Conservation (phyloP, 306 rosid genomes). For the Cicer judaicum region DNA sequence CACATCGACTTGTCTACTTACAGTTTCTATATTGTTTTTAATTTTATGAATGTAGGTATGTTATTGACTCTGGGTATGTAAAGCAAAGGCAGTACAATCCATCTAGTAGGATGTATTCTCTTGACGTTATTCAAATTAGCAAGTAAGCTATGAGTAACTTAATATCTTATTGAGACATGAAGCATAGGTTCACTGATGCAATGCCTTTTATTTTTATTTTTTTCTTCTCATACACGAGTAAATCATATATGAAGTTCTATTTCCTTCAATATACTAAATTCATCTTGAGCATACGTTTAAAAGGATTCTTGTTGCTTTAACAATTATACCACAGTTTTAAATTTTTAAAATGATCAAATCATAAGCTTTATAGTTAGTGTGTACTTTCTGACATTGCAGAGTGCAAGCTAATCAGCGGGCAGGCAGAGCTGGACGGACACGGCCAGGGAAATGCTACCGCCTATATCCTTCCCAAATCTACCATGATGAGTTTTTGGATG, state of each 20-base stretch:
- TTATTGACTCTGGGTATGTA: conserved; percentile 95
- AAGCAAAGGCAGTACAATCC: conserved; percentile 97
- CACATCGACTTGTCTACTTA: conserved; percentile 22
- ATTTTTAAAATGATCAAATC: not conserved
- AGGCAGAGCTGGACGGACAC: conserved; percentile 97
- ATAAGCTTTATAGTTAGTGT: conserved; percentile 7
- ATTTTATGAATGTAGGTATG: conserved; percentile 67
- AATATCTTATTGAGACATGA: conserved; percentile 34
- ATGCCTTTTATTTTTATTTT: not conserved
- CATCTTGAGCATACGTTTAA: conserved; percentile 27
- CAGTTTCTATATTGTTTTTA: conserved; percentile 30
- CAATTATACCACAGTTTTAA: conserved; percentile 21
- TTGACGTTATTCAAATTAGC: conserved; percentile 96
- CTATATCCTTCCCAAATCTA: conserved; percentile 74
- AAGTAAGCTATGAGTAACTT: conserved; percentile 61
- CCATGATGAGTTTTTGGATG: conserved; percentile 83
- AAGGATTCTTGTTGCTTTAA: conserved; percentile 31
- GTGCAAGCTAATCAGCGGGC: conserved; percentile 98
- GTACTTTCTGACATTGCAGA: conserved; percentile 55
- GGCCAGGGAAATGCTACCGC: conserved; percentile 95
- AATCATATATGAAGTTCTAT: conserved; percentile 3
- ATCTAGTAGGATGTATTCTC: conserved; percentile 94
- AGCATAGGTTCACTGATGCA: conserved; percentile 27
- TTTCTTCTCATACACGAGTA: not conserved
- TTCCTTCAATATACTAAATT: conserved; percentile 4